These are phyloP conservation scores for Wickerhamiella siamensis DNA, from an alignment of 805 yeast species.

Conservation along the genomic window DNA sequence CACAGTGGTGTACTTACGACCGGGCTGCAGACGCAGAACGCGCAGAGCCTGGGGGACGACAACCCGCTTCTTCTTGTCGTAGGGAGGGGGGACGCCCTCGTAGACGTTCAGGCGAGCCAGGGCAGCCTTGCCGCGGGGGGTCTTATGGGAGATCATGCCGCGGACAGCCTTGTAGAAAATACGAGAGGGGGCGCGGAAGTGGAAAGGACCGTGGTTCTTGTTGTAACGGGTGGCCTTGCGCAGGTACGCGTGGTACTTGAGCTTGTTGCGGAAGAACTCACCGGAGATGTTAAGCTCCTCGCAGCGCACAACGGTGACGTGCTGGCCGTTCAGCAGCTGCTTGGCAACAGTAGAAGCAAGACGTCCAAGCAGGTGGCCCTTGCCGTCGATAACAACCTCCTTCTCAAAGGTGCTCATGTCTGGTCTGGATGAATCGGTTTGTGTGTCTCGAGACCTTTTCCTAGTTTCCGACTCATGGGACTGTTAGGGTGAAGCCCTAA, in stretches of 20 bases:
- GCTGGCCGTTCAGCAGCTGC: conserved; percentile 96
- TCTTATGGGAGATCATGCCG: conserved; percentile 99
- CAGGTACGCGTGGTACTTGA: conserved; percentile 99
- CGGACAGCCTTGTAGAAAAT: conserved; percentile 98
- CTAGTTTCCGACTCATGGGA: neutral
- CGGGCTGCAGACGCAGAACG: conserved; percentile 97
- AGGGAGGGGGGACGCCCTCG: conserved; percentile 99
- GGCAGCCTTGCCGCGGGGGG: conserved; percentile 99
- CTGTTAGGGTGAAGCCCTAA: neutral
- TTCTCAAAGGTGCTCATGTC: conserved; percentile 73
- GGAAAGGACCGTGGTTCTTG: conserved; percentile 99
- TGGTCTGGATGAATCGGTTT: neutral
- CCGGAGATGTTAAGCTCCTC: conserved; percentile 98
- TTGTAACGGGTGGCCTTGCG: conserved; percentile 98
- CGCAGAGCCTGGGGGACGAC: conserved; percentile 99
- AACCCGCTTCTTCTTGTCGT: conserved; percentile 98
- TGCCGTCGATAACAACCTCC: conserved; percentile 75
- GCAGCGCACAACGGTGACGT: conserved; percentile 92
- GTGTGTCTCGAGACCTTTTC: neutral
- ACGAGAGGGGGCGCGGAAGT: conserved; percentile 99
- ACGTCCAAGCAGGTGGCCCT: conserved; percentile 99
- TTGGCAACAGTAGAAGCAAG: conserved; percentile 97
- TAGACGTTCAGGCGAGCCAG: conserved; percentile 97
- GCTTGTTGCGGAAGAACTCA: conserved; percentile 99
- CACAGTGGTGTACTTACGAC: conserved; percentile 98